phyloP scores from a whole-genome alignment of 306 rosid genomes.

The Cucurbita pepo region DNA sequence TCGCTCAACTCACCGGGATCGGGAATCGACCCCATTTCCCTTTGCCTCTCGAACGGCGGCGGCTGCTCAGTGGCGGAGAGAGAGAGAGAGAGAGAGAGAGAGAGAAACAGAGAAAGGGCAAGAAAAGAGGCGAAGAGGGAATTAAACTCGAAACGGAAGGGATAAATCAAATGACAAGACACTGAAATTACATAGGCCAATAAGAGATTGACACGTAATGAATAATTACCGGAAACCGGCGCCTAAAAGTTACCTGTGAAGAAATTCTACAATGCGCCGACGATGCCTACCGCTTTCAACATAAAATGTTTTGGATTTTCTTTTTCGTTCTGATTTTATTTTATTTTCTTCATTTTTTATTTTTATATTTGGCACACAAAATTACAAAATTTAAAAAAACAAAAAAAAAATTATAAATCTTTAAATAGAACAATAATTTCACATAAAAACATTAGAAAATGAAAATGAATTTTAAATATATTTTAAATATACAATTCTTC shows the following conservation, averaged over 20 bases:
- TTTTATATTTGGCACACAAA: not conserved
- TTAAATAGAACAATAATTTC: too few relatives aligned
- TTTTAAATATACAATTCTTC: too few relatives aligned
- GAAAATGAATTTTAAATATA: too few relatives aligned
- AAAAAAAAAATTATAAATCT: too few relatives aligned
- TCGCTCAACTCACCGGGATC: slow-evolving; percentile 95
- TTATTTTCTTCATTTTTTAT: not conserved
- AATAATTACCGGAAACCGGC: slow-evolving; percentile 5
- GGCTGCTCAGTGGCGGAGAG: slow-evolving; percentile 10
- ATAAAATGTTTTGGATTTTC: not conserved
- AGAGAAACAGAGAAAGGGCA: slow-evolving; percentile 9
- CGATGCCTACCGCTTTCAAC: slow-evolving; percentile 12
- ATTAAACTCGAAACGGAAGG: slow-evolving; percentile 2
- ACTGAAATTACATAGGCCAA: slow-evolving; percentile 29
- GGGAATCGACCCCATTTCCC: slow-evolving; percentile 82
- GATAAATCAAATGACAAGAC: slow-evolving; percentile 12
- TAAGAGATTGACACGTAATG: slow-evolving; percentile 29
- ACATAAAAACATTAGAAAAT: too few relatives aligned
- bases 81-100: slow-evolving; percentile 4
- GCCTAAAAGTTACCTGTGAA: slow-evolving; percentile 14
- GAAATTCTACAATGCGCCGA: slow-evolving; percentile 32
- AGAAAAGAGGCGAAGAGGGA: slow-evolving; percentile 13
- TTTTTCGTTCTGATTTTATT: not conserved
- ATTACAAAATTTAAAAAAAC: too few relatives aligned
- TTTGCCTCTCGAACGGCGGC: not conserved